Base-by-base conservation (phyloP, 192 early-diverging fungal species). In the Spinellus fusiger region DNA sequence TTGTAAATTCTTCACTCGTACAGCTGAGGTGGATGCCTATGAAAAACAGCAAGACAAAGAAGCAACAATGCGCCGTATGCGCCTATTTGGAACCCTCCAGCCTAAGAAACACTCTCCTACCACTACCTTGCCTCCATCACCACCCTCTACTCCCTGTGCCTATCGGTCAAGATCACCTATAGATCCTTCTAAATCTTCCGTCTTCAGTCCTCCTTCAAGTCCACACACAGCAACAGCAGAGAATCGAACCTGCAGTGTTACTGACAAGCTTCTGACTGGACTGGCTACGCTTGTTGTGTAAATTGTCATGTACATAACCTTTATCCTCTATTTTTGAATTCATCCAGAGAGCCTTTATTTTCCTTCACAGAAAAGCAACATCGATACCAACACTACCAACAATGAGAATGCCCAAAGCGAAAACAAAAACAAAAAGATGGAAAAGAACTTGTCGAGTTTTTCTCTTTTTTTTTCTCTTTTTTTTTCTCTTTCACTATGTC, bases 1-100 rank as follows among this genome's bases (percentile, higher is more conserved):
- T 50, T 84, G 81, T 54, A 50, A 31, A 12, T 61, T 62, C 8
- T 84, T 84, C 38, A 79, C 81, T 6, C 49, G 74, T 18, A 67
- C 65, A 2, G 26, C 65, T n/a, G 57, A 67, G 28, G 65, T 67
- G 8, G 64, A 58, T 26, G 46, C 27, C 25, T 59, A 25, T 25
- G 64, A 66, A 59, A 44, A 44, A 18, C 40, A 44, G 18, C 40
- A 44, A 18, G 40, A 44, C 40, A 44, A 44, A 44, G 40, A 44
- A 18, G 40, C 40, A n/a, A 18, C 40, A 12, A 37, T 56, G 54
- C 32, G 32, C 26, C 54, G 54, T 34, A 26, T 56, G 25, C 54
- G 54, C 33, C 33, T 37, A 13, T 35, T 32, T 37, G 32, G 32
- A 8, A 32, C 54, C 26, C 32, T 37, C 18, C 32, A 44, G 22